Percentiles rank a stretch among this genome's conserved stretches.
These are phyloP conservation scores for Ocimum tenuiflorum DNA, from an alignment of 257 asterid species.

Conservation along the genomic window DNA sequence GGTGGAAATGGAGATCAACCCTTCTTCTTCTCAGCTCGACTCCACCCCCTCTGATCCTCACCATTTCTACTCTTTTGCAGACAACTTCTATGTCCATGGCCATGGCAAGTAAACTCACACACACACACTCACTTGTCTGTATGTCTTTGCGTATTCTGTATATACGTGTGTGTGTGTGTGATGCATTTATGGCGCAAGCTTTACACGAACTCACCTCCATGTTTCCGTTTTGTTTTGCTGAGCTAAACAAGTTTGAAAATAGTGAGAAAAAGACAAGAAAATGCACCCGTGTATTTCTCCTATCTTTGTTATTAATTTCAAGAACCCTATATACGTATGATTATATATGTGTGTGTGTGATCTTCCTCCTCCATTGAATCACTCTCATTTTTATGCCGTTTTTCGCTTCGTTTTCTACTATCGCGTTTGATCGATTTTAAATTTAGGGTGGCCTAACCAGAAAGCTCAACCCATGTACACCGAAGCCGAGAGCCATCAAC, in stretches of 20 bases:
- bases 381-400: neutral
- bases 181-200: too few relatives aligned
- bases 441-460: constrained; percentile 47
- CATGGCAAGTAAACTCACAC: neutral
- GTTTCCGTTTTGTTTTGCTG: constrained; percentile 47
- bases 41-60: constrained; percentile 37
- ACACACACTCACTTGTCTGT: neutral
- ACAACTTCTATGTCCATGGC: constrained; percentile 68
- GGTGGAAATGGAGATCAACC: constrained; percentile 55
- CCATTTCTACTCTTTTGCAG: constrained; percentile 54
- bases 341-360: neutral
- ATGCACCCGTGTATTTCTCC: constrained; percentile 30
- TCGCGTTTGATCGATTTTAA: neutral
- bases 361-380: too few relatives aligned
- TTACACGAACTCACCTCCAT: constrained; percentile 25
- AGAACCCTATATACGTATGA: neutral
- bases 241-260: constrained; percentile 39
- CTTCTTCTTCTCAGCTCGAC: constrained; percentile 38
- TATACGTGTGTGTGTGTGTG: neutral
- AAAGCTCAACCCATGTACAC: constrained; percentile 41
- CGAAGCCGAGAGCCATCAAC: constrained; percentile 23
- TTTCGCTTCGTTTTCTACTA: neutral
- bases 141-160: neutral
- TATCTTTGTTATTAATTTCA: constrained; percentile 29
- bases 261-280: constrained; percentile 37